Base-by-base conservation (phyloP, 1,284 basidiomycete species). In the Porogramme epimiltina region DNA sequence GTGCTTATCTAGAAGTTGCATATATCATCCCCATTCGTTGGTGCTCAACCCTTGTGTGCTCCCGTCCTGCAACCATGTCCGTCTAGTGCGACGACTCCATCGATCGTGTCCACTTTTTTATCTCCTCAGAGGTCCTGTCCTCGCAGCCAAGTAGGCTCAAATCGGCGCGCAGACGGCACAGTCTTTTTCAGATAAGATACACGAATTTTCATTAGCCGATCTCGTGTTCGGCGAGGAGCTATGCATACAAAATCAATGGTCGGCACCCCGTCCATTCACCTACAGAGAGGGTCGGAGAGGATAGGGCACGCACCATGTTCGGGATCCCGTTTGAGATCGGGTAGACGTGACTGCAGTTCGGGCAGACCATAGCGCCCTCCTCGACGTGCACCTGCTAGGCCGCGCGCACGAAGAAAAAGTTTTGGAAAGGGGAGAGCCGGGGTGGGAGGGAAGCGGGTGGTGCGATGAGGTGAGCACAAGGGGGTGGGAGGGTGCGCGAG, bases 271-370 rank as follows among this genome's bases (percentile, higher is more conserved):
- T n/a, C n/a, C n/a, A 13, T 31, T 31, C 13, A 6, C 28, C 28
- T 8, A 8, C 28, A 13, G 6, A 31, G 6, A 6, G 28, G 8
- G 28, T 6, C 28, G 33, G 31, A 4, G 16, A 31, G 13, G 31
- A 25, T 13, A 15, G 33, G 16, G 24, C 23, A 69, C 84, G 60
- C 62, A 95, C 95, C 96, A 99, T 98, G 75, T 98, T 98, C 4
- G 96, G 95, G 60, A 99, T 98, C 11, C 95, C 95, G 66, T 91
- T 95, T 49, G 87, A 88, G 66, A 99, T 95, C 40, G 87, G 86
- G 69, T 97, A 98, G 36, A 87, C 78, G 65, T 98, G 96, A 18
- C 80, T 81, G 73, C 96, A 98, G 60, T 93, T 95, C 18, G 91
- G 91, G 71, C 96, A 99, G 36, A 88, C 81, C 96, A 99, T 98